Percentiles rank a stretch among this genome's conserved stretches.
These are phyloP conservation scores for Phytophthora parvispora DNA, from an alignment of 352 stramenopile species.

Conservation along the genomic window DNA sequence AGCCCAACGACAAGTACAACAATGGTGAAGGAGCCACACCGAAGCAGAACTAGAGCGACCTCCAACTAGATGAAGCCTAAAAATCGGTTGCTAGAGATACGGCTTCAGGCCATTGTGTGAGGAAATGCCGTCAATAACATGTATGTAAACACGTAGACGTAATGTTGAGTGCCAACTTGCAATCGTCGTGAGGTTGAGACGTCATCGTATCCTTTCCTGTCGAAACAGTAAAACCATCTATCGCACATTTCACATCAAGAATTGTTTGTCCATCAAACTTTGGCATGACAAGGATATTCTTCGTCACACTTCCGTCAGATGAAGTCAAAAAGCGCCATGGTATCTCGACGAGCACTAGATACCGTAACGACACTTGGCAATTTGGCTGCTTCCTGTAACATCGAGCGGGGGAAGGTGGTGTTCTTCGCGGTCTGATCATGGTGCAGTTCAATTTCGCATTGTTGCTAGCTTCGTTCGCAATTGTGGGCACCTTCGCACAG, in stretches of 20 bases:
- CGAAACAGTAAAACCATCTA: background rate
- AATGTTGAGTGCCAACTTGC: no score
- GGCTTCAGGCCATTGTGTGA: no score
- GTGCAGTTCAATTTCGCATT: conserved; percentile 25
- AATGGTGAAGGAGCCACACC: no score
- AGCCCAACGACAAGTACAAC: no score
- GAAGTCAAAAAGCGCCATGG: background rate
- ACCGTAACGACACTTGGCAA: conserved; percentile 33
- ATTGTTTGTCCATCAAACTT: background rate
- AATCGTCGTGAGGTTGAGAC: no score
- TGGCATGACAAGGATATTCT: conserved; percentile 1
- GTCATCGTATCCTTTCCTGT: no score
- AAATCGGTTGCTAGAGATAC: no score
- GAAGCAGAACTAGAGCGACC: no score
- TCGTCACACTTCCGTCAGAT: conserved; percentile 5
- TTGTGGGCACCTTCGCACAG: conserved; percentile 8
- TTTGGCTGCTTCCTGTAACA: conserved; percentile 26
- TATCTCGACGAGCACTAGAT: background rate
- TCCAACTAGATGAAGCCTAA: no score
- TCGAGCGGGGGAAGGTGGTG: background rate
- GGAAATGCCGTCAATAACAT: no score
- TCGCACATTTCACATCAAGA: background rate
- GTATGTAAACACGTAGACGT: no score
- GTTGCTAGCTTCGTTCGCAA: conserved; percentile 17
- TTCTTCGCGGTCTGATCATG: conserved; percentile 2